Conservation (phyloP, 2,329 filamentous ascomycete genomes). For the Cladosporium velox region DNA sequence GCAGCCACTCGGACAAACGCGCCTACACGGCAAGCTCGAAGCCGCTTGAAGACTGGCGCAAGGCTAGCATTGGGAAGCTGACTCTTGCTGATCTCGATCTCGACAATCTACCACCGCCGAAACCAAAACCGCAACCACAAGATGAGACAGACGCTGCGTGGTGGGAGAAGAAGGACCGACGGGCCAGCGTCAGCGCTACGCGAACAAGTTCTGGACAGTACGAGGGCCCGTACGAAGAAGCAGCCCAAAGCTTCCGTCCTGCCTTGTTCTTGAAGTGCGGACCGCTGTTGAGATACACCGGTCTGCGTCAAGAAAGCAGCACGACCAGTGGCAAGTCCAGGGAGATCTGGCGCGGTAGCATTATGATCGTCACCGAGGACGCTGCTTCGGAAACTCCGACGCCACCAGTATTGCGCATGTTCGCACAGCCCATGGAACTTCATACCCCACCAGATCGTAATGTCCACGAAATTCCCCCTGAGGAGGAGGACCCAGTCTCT, state of each 20-base stretch:
- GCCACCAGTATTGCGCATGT: conserved; percentile 76
- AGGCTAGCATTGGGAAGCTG: conserved; percentile 43
- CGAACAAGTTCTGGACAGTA: conserved; percentile 44
- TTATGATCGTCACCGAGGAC: conserved; percentile 95
- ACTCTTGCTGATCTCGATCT: conserved; percentile 47
- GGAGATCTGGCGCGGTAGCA: conserved; percentile 84
- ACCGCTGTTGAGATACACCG: conserved; percentile 85
- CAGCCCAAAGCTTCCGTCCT: conserved; percentile 73
- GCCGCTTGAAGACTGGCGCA: conserved; percentile 61
- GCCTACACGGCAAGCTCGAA: conserved; percentile 57
- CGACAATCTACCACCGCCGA: conserved; percentile 29
- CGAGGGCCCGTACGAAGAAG: conserved; percentile 67
- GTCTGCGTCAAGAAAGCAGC: conserved; percentile 64
- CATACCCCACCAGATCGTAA: conserved; percentile 77
- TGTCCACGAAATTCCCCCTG: conserved; percentile 64
- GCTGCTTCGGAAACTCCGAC: conserved; percentile 78
- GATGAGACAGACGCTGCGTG: conserved; percentile 53
- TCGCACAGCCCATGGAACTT: conserved; percentile 81
- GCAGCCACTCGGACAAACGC: conserved; percentile 36
- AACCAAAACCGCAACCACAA: conserved; percentile 4
- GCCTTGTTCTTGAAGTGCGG: conserved; percentile 85
- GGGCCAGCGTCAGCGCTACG: conserved; percentile 27
- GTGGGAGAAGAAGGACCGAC: conserved; percentile 61
- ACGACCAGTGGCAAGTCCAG: conserved; percentile 42
- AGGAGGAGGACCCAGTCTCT: conserved; percentile 87